phyloP scores from a whole-genome alignment of 805 yeast species.

The Torulaspora indica region DNA sequence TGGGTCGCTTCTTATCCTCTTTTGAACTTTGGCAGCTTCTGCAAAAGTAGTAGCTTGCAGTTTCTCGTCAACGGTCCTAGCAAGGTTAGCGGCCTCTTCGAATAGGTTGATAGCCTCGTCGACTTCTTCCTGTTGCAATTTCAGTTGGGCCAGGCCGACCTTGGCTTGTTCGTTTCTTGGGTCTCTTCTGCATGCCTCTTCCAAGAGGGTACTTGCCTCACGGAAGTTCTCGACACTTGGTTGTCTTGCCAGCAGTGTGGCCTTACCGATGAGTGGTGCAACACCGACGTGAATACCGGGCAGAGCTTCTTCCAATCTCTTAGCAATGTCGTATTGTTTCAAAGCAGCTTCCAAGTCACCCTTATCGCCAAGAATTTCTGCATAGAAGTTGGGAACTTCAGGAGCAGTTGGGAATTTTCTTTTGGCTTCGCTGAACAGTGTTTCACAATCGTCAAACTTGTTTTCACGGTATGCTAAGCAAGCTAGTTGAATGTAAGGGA shows the following conservation, averaged over 20 bases:
- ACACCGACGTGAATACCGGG: constrained; percentile 76
- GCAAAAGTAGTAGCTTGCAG: constrained; percentile 86
- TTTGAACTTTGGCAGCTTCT: constrained; percentile 89
- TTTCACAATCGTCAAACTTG: constrained; percentile 51
- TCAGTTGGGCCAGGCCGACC: constrained; percentile 86
- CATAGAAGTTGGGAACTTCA: constrained; percentile 91
- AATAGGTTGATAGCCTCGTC: constrained; percentile 78
- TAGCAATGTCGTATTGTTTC: constrained; percentile 81
- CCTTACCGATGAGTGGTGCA: constrained; percentile 84
- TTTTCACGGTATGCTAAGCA: constrained; percentile 80
- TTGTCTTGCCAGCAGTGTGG: constrained; percentile 61
- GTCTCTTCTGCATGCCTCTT: constrained; percentile 75
- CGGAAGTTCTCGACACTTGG: constrained; percentile 42
- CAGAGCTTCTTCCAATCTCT: constrained; percentile 69
- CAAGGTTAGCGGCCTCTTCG: constrained; percentile 74
- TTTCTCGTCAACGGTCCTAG: constrained; percentile 82
- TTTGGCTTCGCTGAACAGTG: constrained; percentile 63
- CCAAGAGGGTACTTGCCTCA: constrained; percentile 61
- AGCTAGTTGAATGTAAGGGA: constrained; percentile 86
- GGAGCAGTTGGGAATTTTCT: constrained; percentile 78
- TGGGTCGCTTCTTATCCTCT: constrained; percentile 68
- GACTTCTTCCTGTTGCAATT: constrained; percentile 74
- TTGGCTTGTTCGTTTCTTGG: constrained; percentile 86
- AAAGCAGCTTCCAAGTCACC: constrained; percentile 68
- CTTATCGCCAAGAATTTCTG: constrained; percentile 84